Conservation (phyloP, 139 green algal genomes). For the Haematococcus lacustris region DNA sequence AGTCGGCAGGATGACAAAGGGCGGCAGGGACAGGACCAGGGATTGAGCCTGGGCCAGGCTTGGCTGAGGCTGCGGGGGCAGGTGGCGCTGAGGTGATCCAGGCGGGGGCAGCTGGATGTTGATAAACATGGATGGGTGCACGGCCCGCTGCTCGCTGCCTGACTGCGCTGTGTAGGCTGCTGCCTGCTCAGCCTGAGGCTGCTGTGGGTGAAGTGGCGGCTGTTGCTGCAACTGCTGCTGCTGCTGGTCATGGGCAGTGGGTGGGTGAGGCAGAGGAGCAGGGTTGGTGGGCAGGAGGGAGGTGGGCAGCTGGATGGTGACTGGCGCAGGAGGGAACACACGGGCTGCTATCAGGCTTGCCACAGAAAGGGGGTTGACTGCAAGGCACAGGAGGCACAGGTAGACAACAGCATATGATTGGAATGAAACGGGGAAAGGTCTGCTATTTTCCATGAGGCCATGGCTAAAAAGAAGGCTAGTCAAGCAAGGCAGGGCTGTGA, state of each 20-base stretch:
- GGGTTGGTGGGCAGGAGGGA: not conserved
- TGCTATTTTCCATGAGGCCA: too few relatives aligned
- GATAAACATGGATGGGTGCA: too few relatives aligned
- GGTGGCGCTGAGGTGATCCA: not conserved
- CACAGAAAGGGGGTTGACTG: too few relatives aligned
- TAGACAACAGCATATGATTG: too few relatives aligned
- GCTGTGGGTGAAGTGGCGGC: not conserved
- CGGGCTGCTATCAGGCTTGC: too few relatives aligned
- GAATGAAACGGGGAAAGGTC: too few relatives aligned
- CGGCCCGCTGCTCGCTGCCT: too few relatives aligned
- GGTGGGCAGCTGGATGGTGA: not conserved
- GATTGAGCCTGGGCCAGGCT: not conserved
- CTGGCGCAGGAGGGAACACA: not conserved
- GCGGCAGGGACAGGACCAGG: not conserved
- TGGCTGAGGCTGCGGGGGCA: not conserved
- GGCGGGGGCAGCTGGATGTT: not conserved
- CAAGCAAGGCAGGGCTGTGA: too few relatives aligned
- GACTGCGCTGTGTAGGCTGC: not conserved
- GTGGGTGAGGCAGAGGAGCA: not conserved
- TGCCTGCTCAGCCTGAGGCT: not conserved
- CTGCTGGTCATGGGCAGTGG: not conserved
- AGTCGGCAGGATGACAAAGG: not conserved
- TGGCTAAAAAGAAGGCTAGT: too few relatives aligned
- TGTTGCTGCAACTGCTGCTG: not conserved
- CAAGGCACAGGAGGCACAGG: too few relatives aligned